phyloP scores from a whole-genome alignment of 192 early-diverging fungal species.

The Coemansia sp. region DNA sequence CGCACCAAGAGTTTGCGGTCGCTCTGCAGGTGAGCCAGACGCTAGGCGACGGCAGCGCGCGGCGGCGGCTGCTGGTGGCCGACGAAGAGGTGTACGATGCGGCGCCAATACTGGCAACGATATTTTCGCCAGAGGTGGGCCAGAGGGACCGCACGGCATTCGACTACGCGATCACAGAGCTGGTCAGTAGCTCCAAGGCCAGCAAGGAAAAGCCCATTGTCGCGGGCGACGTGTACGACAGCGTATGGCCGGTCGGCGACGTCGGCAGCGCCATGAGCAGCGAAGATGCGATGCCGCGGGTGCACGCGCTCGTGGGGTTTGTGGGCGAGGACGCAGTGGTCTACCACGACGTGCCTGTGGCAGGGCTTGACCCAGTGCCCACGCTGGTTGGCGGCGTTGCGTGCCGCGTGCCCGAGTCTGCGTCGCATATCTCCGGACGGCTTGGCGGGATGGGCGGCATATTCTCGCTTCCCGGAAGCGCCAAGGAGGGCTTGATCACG shows the following conservation, averaged over 20 bases:
- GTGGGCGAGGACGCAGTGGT: conserved; percentile 49
- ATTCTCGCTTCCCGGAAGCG: conserved; percentile 41
- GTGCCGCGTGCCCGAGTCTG: conserved; percentile 27
- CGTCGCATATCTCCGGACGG: conserved; percentile 33
- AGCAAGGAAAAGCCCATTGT: neutral
- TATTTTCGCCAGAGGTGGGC: conserved; percentile 37
- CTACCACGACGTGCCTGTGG: conserved; percentile 47
- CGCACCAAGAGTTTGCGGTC: conserved; percentile 51
- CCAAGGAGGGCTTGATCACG: conserved; percentile 39
- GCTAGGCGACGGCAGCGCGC: neutral
- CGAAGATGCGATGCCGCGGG: conserved; percentile 11
- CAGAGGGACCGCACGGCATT: conserved; percentile 38
- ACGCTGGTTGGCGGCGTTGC: conserved; percentile 40
- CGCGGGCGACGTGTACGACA: conserved; percentile 33
- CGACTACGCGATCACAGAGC: conserved; percentile 25
- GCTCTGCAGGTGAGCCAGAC: conserved; percentile 40
- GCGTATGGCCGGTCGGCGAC: conserved; percentile 37
- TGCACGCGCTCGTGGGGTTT: conserved; percentile 49
- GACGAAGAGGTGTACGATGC: conserved; percentile 51
- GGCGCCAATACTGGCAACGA: conserved; percentile 37
- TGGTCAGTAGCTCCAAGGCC: conserved; percentile 5
- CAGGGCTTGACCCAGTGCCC: conserved; percentile 50
- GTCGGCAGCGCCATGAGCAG: neutral
- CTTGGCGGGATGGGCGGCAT: conserved; percentile 44
- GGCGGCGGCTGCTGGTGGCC: conserved; percentile 36